Conservation (phyloP, 129 eudicot genomes). For the Centaurea solstitialis region DNA sequence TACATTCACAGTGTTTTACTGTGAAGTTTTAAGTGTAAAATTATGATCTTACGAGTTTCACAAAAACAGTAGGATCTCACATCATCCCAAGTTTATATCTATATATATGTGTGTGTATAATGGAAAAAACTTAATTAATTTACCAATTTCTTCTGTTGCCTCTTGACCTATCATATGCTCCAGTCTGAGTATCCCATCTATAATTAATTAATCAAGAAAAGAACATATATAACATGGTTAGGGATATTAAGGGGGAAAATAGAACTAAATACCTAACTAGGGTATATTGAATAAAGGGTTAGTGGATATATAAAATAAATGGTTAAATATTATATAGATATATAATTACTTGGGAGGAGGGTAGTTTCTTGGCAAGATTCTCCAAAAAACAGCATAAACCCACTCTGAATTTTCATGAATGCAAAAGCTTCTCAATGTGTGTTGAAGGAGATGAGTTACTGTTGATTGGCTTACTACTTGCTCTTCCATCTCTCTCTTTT, state of each 20-base stretch:
- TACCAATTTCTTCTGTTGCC: slow-evolving; percentile 99
- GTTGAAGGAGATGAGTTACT: slow-evolving; percentile 96
- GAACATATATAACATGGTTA: neutral
- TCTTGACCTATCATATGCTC: slow-evolving; percentile 96
- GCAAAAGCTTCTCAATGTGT: slow-evolving; percentile 95
- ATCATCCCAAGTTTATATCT: neutral
- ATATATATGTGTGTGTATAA: neutral
- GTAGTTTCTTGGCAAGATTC: slow-evolving; percentile 96
- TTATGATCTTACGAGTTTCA: too few species aligned
- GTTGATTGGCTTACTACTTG: slow-evolving; percentile 76
- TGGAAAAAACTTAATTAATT: neutral
- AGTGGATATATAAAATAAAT: neutral
- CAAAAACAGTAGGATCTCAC: too few species aligned
- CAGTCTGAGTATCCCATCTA: slow-evolving; percentile 98
- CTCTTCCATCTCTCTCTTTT: slow-evolving; percentile 73
- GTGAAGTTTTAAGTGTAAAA: too few species aligned
- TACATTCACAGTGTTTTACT: too few species aligned
- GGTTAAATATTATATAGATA: neutral
- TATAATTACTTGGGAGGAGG: slow-evolving; percentile 90
- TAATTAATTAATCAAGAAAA: neutral
- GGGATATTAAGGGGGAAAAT: too few species aligned
- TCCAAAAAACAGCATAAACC: slow-evolving; percentile 99
- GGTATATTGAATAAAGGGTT: neutral
- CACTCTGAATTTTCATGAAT: slow-evolving; percentile 90
- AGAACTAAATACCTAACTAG: neutral